Conservation (phyloP, 306 rosid genomes). For the Cyamopsis tetragonoloba region DNA sequence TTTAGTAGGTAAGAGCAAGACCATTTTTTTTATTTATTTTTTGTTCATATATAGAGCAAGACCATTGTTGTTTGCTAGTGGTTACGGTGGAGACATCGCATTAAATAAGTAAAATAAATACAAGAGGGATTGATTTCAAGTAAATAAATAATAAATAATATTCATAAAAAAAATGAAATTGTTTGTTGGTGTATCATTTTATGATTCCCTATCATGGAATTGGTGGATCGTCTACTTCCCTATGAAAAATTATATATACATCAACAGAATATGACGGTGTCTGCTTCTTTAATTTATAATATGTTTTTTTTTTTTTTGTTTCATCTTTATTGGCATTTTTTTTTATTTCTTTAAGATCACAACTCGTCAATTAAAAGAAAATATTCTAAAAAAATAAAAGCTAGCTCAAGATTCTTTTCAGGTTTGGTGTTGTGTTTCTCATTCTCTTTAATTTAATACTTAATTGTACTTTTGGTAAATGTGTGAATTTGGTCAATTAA, state of each 20-base stretch:
- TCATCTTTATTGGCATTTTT: no score
- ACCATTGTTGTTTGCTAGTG: not conserved
- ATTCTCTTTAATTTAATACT: constrained; percentile 11
- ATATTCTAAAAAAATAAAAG: not conserved
- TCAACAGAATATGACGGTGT: not conserved
- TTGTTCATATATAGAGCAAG: no score
- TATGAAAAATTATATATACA: constrained; percentile 24
- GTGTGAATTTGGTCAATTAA: no score
- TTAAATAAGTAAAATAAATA: no score
- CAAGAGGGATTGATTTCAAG: constrained; percentile 21
- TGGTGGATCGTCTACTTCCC: constrained; percentile 42
- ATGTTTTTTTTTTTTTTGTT: no score
- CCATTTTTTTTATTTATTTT: not conserved
- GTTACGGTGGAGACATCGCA: constrained; percentile 46
- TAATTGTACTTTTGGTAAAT: no score
- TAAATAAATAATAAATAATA: no score
- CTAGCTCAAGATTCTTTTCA: constrained; percentile 25
- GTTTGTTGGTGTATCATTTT: constrained; percentile 54
- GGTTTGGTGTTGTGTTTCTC: not conserved
- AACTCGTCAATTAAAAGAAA: not conserved
- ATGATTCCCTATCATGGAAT: constrained; percentile 51
- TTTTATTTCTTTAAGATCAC: constrained; percentile 36
- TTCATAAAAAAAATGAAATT: constrained; percentile 4
- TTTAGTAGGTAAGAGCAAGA: not conserved
- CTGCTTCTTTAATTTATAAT: constrained; percentile 18